Conservation (phyloP, 805 yeast genomes). For the Phaffomyces antillensis region DNA sequence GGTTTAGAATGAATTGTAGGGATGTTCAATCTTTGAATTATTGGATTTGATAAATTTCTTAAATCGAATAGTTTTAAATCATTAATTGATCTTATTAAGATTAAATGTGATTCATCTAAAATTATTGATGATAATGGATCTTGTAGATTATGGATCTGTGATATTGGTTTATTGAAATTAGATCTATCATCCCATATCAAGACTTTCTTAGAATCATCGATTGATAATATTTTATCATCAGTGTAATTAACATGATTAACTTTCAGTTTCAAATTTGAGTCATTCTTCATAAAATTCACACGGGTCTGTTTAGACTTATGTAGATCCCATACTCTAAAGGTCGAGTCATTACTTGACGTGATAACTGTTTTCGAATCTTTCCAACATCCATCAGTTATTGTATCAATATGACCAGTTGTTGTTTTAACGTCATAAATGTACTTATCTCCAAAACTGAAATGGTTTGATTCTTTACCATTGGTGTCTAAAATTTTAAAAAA, state of each 20-base stretch:
- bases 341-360: conserved; percentile 21
- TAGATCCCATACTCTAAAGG: conserved; percentile 23
- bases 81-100: conserved; percentile 6
- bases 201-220: conserved; percentile 8
- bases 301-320: conserved; percentile 10
- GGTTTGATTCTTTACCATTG: conserved; percentile 10
- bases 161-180: conserved; percentile 7
- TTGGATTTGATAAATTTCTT: conserved; percentile 14
- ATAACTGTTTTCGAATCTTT: conserved; percentile 3
- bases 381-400: conserved; percentile 20
- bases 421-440: conserved; percentile 21
- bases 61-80: conserved; percentile 18
- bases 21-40: conserved; percentile 11
- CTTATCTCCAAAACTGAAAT: conserved; percentile 19
- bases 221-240: conserved; percentile 4
- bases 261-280: conserved; percentile 12
- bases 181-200: conserved; percentile 13
- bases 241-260: conserved; percentile 4
- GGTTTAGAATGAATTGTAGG: conserved; percentile 1
- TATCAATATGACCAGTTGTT: conserved; percentile 23
- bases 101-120: not conserved
- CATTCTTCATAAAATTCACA: conserved; percentile 12
- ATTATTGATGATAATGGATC: not conserved
- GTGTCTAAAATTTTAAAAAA: conserved; percentile 12
- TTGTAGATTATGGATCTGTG: not conserved